phyloP scores from a whole-genome alignment of 768 basidiomycete genomes.

The Lepiota brunneoincarnata region DNA sequence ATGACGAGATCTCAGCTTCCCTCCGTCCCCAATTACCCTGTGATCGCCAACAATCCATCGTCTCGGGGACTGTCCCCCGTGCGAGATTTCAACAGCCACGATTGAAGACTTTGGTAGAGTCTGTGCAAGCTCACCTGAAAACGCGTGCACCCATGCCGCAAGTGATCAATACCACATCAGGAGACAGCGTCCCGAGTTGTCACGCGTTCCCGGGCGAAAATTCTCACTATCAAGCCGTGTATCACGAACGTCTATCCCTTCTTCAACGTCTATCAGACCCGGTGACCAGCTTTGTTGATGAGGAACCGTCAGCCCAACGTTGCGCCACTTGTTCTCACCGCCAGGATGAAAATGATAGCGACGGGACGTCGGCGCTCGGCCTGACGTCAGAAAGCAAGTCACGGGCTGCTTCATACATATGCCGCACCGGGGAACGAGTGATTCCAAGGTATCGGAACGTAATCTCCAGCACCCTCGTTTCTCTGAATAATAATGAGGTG shows the following conservation, averaged over 20 bases:
- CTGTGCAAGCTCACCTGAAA: slow-evolving; percentile 3
- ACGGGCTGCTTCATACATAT: not conserved
- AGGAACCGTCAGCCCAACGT: not conserved
- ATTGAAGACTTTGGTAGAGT: not conserved
- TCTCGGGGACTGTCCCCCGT: not conserved
- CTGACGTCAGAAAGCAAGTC: not conserved
- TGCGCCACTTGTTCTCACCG: not conserved
- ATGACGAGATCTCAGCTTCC: not conserved
- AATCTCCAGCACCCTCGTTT: not conserved
- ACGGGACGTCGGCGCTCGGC: not conserved
- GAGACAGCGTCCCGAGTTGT: not conserved
- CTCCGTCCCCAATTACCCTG: not conserved
- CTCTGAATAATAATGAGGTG: not conserved
- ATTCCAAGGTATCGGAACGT: not conserved
- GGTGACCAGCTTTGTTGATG: not conserved
- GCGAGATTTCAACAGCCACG: not conserved
- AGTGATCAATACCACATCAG: not conserved
- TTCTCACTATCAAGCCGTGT: not conserved
- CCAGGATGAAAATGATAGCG: not conserved
- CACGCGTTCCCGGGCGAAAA: not conserved
- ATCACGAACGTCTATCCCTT: not conserved
- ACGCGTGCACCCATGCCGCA: not conserved
- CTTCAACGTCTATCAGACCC: slow-evolving; percentile 3
- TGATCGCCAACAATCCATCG: not conserved
- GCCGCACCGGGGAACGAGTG: not conserved